These are phyloP conservation scores for Pseudonitzschia multiseries DNA, from an alignment of 108 stramenopile species.

Conservation along the genomic window DNA sequence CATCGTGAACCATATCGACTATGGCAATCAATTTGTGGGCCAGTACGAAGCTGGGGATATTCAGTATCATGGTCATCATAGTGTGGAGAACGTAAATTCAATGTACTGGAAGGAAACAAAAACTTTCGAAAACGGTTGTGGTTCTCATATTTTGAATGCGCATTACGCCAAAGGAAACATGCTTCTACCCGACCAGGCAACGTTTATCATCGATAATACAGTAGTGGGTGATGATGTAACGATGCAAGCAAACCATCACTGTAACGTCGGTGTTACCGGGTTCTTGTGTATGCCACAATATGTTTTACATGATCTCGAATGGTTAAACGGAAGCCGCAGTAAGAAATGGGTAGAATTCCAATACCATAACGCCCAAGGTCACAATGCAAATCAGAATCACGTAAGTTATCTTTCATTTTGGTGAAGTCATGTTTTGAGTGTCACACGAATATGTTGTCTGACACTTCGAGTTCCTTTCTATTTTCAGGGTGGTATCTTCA, in stretches of 20 bases:
- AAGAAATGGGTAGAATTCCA: conserved; percentile 23
- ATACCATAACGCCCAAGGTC: neutral
- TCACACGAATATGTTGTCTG: neutral
- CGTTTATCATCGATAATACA: conserved; percentile 56
- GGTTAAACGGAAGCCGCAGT: conserved; percentile 4
- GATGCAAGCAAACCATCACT: conserved; percentile 63
- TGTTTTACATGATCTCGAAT: conserved; percentile 50
- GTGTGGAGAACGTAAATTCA: conserved; percentile 34
- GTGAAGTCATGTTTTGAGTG: too few relatives aligned
- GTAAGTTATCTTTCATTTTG: neutral
- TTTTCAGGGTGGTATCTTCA: conserved; percentile 47
- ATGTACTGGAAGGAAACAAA: conserved; percentile 69
- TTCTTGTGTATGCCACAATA: conserved; percentile 53
- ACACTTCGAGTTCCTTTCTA: neutral
- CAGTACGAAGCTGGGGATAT: conserved; percentile 54
- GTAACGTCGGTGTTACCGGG: conserved; percentile 55
- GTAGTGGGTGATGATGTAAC: conserved; percentile 32
- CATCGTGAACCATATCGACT: conserved; percentile 52
- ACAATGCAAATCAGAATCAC: neutral
- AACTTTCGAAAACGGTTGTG: conserved; percentile 56
- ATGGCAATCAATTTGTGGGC: conserved; percentile 60
- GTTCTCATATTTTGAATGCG: conserved; percentile 44
- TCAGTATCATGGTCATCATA: conserved; percentile 47
- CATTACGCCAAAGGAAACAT: conserved; percentile 47
- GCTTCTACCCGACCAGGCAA: conserved; percentile 60